A percentile compares a stretch with the other conserved stretches of the same genome.
Conservation (phyloP, 2,329 filamentous ascomycete genomes). For the Hymenoscyphus linearis region DNA sequence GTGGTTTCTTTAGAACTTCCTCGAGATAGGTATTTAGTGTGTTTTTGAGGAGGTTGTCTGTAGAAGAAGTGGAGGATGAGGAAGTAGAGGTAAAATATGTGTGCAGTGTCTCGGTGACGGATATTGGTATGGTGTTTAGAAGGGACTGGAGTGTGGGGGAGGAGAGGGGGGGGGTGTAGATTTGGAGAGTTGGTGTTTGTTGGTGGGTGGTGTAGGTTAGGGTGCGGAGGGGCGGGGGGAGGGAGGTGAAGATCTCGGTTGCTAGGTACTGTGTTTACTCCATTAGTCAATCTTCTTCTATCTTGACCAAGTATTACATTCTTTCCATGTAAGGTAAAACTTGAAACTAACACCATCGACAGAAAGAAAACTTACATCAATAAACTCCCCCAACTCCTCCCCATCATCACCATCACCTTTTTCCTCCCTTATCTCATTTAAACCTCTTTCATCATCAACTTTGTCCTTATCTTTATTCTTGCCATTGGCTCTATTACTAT, state of each 20-base stretch:
- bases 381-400: constrained; percentile 73
- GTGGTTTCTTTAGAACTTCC: constrained; percentile 54
- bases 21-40: constrained; percentile 59
- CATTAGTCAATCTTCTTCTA: neutral
- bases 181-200: constrained; percentile 44
- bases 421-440: constrained; percentile 12
- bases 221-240: constrained; percentile 56
- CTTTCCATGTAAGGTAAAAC: no score
- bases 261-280: constrained; percentile 57
- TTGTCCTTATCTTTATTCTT: constrained; percentile 48
- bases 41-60: constrained; percentile 53
- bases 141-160: constrained; percentile 35
- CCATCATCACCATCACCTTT: constrained; percentile 21
- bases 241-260: constrained; percentile 57
- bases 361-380: constrained; percentile 33
- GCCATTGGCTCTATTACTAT: constrained; percentile 46
- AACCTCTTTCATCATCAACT: no score
- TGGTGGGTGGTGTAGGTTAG: constrained; percentile 56
- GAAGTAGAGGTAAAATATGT: constrained; percentile 45
- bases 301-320: no score
- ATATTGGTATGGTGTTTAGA: constrained; percentile 46
- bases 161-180: constrained; percentile 54
- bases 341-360: no score
- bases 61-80: constrained; percentile 40
- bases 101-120: constrained; percentile 59